Evolutionary conservation across 257 asterid species (phyloP).

Genomic region (Linaria vulgaris): DNA sequence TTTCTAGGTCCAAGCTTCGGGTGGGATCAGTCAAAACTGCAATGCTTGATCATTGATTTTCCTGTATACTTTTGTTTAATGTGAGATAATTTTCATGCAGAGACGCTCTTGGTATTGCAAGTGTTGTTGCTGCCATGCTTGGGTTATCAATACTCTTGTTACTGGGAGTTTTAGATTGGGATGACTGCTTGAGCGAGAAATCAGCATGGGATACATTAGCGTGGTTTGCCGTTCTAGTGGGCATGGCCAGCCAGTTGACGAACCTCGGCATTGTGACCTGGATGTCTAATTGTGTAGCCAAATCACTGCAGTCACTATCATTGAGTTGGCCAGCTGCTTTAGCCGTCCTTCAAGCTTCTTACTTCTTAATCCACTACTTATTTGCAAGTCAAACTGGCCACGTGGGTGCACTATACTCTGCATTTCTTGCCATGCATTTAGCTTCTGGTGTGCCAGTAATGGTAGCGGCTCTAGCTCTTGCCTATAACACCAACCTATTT

Average conservation of each 20-base stretch:
- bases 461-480: conserved; percentile 79
- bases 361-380: conserved; percentile 86
- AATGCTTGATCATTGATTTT: conserved; percentile 1
- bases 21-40: neutral
- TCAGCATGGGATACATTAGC: conserved; percentile 98
- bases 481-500: conserved; percentile 83
- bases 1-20: neutral
- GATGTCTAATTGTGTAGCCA: conserved; percentile 86
- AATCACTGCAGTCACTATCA: conserved; percentile 59
- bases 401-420: conserved; percentile 91
- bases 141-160: conserved; percentile 80
- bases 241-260: conserved; percentile 96
- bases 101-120: conserved; percentile 81
- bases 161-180: conserved; percentile 85
- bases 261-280: conserved; percentile 80
- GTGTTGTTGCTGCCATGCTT: conserved; percentile 97
- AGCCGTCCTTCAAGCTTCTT: conserved; percentile 79
- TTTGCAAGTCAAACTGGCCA: conserved; percentile 97
- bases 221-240: conserved; percentile 96
- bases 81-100: conserved; percentile 41
- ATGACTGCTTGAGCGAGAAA: conserved; percentile 89
- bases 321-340: conserved; percentile 96
- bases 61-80: conserved; percentile 11
- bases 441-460: conserved; percentile 91
- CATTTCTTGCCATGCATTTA: conserved; percentile 92